These are phyloP conservation scores for Aspergillus bridgeri DNA, from an alignment of 495 filamentous ascomycete genomes.

Conservation along the genomic window DNA sequence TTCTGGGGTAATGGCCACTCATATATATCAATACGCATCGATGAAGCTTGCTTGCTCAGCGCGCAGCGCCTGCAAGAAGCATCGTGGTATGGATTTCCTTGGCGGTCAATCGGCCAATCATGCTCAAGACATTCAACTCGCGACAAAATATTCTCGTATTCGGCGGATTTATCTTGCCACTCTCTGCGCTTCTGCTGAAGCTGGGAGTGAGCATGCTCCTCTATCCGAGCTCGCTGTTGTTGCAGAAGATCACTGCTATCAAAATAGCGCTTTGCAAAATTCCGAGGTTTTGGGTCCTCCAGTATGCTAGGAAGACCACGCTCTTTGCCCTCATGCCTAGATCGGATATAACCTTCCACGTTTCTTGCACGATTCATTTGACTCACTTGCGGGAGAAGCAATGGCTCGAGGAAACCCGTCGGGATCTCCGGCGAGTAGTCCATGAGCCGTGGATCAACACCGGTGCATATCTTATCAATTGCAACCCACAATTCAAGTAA, in stretches of 20 bases:
- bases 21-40: constrained; percentile 46
- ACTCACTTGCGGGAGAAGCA: constrained; percentile 43
- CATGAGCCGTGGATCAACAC: constrained; percentile 36
- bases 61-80: constrained; percentile 30
- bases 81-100: constrained; percentile 14
- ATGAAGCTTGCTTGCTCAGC: constrained; percentile 18
- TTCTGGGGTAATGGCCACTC: constrained; percentile 58
- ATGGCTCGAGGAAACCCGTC: constrained; percentile 32
- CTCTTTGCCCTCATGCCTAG: constrained; percentile 16
- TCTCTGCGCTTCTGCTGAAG: constrained; percentile 41
- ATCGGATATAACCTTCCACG: constrained; percentile 48
- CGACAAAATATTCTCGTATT: constrained; percentile 17
- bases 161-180: constrained; percentile 19
- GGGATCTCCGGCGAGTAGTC: constrained; percentile 51
- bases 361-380: constrained; percentile 47
- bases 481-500: constrained; percentile 60
- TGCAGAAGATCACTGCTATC: constrained; percentile 39
- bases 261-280: constrained; percentile 54
- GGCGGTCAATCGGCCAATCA: constrained; percentile 23
- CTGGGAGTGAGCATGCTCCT: constrained; percentile 22
- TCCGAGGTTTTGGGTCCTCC: constrained; percentile 11
- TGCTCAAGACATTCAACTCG: neutral
- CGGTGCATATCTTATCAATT: constrained; percentile 48
- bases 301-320: constrained; percentile 29
- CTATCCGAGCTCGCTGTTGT: constrained; percentile 33